A percentile compares a stretch with the other conserved stretches of the same genome.
Conservation (phyloP, 1,284 basidiomycete genomes). For the Agroathelia rolfsii region DNA sequence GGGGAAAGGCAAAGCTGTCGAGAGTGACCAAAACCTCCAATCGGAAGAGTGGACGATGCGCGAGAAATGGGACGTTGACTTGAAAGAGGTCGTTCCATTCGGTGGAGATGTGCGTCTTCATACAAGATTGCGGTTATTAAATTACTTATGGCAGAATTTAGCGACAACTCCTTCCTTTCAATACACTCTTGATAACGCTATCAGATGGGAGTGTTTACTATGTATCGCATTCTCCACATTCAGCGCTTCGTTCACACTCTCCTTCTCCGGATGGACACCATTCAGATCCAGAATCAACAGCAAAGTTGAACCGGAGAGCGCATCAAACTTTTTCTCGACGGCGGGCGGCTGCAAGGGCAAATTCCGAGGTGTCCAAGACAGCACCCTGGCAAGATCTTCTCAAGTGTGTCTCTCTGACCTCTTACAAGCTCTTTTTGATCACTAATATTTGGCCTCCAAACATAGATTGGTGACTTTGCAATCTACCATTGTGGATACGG, state of each 20-base stretch:
- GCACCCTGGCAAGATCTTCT: conserved; percentile 61
- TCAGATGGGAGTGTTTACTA: conserved; percentile 48
- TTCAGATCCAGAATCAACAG: conserved; percentile 57
- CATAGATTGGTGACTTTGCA: conserved; percentile 70
- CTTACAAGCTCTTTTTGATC: conserved; percentile 6
- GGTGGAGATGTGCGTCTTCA: conserved; percentile 46
- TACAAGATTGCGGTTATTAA: conserved; percentile 8
- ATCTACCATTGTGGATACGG: conserved; percentile 57
- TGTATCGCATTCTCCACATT: conserved; percentile 29
- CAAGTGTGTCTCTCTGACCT: conserved; percentile 39
- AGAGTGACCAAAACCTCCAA: conserved; percentile 13
- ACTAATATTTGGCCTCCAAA: conserved; percentile 7
- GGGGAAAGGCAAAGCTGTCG: conserved; percentile 35
- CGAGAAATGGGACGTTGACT: conserved; percentile 57
- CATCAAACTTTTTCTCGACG: conserved; percentile 18
- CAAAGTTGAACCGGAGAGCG: conserved; percentile 25
- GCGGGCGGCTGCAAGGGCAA: conserved; percentile 16
- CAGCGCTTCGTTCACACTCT: conserved; percentile 33
- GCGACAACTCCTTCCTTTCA: conserved; percentile 51
- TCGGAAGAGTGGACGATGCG: conserved; percentile 50
- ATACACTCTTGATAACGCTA: conserved; percentile 61
- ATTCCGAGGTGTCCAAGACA: conserved; percentile 23
- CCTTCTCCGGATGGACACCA: conserved; percentile 50
- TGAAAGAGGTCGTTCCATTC: conserved; percentile 51
- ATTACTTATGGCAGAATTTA: conserved; percentile 31